phyloP scores from a whole-genome alignment of 345 rosid species.

The Heritiera littoralis region DNA sequence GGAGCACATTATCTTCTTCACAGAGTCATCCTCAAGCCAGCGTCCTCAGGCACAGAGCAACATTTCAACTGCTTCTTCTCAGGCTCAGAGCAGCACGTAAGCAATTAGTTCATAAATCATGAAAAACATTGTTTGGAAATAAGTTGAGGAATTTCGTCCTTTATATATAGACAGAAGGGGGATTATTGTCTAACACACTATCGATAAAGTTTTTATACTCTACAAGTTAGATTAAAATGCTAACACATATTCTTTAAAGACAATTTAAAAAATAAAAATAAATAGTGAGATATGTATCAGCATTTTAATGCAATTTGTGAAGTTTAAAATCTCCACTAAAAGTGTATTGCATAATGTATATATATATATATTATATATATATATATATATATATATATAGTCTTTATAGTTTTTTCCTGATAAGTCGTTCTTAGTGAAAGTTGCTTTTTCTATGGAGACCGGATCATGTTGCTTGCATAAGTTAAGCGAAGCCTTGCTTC shows the following conservation, averaged over 20 bases:
- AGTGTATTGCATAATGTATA: neutral
- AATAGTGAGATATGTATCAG: too few species aligned
- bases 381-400: too few species aligned
- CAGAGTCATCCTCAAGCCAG: slow-evolving; percentile 35
- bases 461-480: slow-evolving; percentile 7
- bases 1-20: slow-evolving; percentile 44
- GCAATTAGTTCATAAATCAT: slow-evolving; percentile 15
- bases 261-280: too few species aligned
- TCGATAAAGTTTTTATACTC: too few species aligned
- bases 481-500: slow-evolving; percentile 1
- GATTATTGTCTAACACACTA: too few species aligned
- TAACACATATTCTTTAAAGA: too few species aligned
- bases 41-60: too few species aligned
- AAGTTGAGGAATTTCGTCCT: neutral
- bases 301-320: too few species aligned
- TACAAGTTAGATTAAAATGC: too few species aligned
- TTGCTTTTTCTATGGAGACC: neutral
- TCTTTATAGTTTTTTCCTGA: neutral
- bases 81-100: slow-evolving; percentile 32
- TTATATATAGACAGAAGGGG: neutral
- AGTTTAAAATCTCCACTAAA: too few species aligned
- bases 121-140: neutral
- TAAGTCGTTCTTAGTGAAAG: neutral
- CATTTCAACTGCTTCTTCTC: slow-evolving; percentile 20
- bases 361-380: neutral